phyloP scores from a whole-genome alignment of 2,329 filamentous ascomycete species.

The Colletotrichum sp. region DNA sequence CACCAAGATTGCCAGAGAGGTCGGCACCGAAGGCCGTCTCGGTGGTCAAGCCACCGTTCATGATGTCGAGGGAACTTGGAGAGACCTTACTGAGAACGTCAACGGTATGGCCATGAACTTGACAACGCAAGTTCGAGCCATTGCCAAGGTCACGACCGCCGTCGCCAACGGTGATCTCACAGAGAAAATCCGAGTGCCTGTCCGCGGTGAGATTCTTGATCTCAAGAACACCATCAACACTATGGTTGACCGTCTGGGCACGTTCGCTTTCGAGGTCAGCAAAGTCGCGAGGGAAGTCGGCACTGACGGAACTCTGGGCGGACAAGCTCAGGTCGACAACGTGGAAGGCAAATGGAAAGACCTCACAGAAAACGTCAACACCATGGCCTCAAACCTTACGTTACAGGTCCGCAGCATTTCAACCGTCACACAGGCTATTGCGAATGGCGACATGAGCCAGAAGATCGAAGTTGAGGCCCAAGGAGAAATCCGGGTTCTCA shows the following conservation, averaged over 20 bases:
- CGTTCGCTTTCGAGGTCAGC: conserved; percentile 96
- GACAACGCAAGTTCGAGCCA: conserved; percentile 96
- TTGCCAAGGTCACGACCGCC: conserved; percentile 94
- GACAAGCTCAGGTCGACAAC: conserved; percentile 91
- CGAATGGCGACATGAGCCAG: conserved; percentile 93
- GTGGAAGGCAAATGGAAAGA: conserved; percentile 99
- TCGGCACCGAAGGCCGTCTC: conserved; percentile 92
- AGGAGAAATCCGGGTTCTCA: conserved; percentile 91
- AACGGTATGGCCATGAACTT: conserved; percentile 99
- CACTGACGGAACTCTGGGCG: conserved; percentile 92
- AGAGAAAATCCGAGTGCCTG: conserved; percentile 94
- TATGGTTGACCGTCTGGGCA: conserved; percentile 96
- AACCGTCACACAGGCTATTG: conserved; percentile 92
- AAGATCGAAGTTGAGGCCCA: conserved; percentile 95
- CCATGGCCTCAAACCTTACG: conserved; percentile 72
- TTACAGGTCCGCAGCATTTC: conserved; percentile 89
- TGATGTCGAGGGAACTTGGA: conserved; percentile 97
- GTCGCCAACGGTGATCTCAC: conserved; percentile 94
- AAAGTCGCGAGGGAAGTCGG: conserved; percentile 95
- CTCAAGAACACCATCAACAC: conserved; percentile 98
- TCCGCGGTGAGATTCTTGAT: conserved; percentile 91
- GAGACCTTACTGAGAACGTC: conserved; percentile 92
- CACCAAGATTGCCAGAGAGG: conserved; percentile 93
- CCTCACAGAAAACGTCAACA: conserved; percentile 89
- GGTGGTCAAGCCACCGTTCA: conserved; percentile 96